A percentile compares a stretch with the other conserved stretches of the same genome.
These are phyloP conservation scores for Paxillus ammoniavirescens DNA, from an alignment of 768 basidiomycete species.

Conservation along the genomic window DNA sequence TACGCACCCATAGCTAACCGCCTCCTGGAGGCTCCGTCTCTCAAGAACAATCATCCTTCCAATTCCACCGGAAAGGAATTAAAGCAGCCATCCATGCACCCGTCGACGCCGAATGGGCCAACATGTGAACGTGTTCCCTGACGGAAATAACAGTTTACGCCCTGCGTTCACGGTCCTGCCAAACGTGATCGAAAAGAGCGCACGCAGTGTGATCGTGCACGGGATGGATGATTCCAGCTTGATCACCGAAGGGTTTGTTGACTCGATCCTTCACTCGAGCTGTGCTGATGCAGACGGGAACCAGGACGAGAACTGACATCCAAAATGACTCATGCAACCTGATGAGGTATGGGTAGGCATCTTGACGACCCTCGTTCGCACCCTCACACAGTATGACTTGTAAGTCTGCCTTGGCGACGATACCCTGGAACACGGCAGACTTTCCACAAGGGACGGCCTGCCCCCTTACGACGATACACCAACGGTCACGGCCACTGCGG, in stretches of 20 bases:
- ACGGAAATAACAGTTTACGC: constrained; percentile 59
- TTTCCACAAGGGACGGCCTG: constrained; percentile 39
- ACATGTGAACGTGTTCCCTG: constrained; percentile 59
- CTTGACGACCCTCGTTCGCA: background rate
- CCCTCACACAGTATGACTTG: constrained; percentile 38
- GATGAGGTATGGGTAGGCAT: background rate
- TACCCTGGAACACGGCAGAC: background rate
- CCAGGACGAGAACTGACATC: constrained; percentile 58
- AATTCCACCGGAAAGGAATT: constrained; percentile 69
- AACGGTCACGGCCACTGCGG: too few relatives aligned
- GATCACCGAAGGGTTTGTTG: constrained; percentile 67
- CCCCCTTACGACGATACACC: too few relatives aligned
- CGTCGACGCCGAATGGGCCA: constrained; percentile 52
- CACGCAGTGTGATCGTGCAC: constrained; percentile 66
- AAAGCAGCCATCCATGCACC: constrained; percentile 70
- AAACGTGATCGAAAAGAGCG: constrained; percentile 73
- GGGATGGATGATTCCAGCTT: constrained; percentile 72
- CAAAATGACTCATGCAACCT: constrained; percentile 46
- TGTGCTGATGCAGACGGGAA: constrained; percentile 5
- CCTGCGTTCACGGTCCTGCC: constrained; percentile 65
- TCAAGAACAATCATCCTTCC: constrained; percentile 62
- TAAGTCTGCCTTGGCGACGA: constrained; percentile 14
- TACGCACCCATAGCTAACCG: background rate
- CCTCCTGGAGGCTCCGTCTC: constrained; percentile 50
- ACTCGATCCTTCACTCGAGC: background rate